phyloP scores from a whole-genome alignment of 2,329 filamentous ascomycete species.

The Myriosclerotinia duriaeana region DNA sequence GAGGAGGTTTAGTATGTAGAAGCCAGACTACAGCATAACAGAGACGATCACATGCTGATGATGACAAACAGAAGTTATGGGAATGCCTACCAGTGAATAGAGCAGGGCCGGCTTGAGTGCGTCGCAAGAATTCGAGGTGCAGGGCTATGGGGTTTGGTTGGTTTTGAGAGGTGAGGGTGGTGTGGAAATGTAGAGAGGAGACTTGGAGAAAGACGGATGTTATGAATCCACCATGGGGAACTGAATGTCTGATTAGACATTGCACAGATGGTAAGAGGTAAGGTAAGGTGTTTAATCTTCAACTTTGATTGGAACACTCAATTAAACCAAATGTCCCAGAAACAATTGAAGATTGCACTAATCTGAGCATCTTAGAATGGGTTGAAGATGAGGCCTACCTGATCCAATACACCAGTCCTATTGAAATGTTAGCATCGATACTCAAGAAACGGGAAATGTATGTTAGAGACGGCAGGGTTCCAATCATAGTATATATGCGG shows the following conservation, averaged over 20 bases:
- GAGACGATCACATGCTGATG: background rate
- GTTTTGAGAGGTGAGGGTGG: conserved; percentile 55
- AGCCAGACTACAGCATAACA: background rate
- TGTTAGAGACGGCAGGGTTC: background rate
- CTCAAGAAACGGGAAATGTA: background rate
- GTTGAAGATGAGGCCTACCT: conserved; percentile 44
- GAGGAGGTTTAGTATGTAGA: background rate
- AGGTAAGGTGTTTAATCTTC: background rate
- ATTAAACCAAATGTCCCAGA: too few species aligned
- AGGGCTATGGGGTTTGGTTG: conserved; percentile 64
- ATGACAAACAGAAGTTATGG: background rate
- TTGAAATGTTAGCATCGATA: background rate
- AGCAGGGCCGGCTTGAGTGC: conserved; percentile 58
- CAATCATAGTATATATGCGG: background rate
- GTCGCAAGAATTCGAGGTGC: conserved; percentile 64
- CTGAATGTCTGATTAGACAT: conserved; percentile 43
- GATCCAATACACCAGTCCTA: conserved; percentile 64
- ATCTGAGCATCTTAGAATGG: too few species aligned
- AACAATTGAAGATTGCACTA: too few species aligned
- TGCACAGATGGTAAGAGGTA: conserved; percentile 17
- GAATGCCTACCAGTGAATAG: conserved; percentile 45
- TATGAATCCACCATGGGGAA: conserved; percentile 71
- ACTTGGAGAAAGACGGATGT: conserved; percentile 62
- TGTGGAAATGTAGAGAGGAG: conserved; percentile 57
- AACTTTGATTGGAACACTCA: too few species aligned